phyloP scores from a whole-genome alignment of 495 filamentous ascomycete genomes.

The Lophium mytilinum region DNA sequence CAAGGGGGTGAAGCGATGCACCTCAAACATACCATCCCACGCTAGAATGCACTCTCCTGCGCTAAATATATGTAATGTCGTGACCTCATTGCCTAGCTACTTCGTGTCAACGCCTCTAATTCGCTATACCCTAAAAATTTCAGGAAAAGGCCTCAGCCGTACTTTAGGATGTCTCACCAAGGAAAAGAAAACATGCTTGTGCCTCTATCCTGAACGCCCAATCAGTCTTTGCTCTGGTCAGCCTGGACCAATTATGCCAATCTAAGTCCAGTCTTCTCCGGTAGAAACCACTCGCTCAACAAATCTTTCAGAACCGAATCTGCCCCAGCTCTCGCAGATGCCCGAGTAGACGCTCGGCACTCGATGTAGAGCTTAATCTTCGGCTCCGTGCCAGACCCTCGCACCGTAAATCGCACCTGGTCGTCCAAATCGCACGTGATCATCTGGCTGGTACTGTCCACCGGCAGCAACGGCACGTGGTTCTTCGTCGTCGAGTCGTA shows the following conservation, averaged over 20 bases:
- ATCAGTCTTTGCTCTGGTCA: too few relatives aligned
- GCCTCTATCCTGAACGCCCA: too few relatives aligned
- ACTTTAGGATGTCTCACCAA: too few relatives aligned
- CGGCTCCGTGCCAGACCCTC: conserved; percentile 65
- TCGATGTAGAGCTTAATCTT: conserved; percentile 41
- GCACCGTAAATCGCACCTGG: conserved; percentile 55
- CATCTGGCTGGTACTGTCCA: conserved; percentile 57
- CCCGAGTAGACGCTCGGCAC: conserved; percentile 20
- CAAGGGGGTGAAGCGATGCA: too few relatives aligned
- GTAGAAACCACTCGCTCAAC: conserved; percentile 50
- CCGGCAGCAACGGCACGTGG: conserved; percentile 49
- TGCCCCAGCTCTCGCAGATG: conserved; percentile 45
- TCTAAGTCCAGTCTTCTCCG: conserved; percentile 21
- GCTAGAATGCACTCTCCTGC: too few relatives aligned
- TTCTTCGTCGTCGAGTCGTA: conserved; percentile 52
- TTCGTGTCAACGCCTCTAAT: too few relatives aligned
- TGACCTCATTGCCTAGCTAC: too few relatives aligned
- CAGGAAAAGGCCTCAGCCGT: too few relatives aligned
- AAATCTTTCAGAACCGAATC: conserved; percentile 46
- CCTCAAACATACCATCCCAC: too few relatives aligned
- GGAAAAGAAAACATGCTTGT: too few relatives aligned
- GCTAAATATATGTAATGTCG: too few relatives aligned
- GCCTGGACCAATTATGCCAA: conserved; percentile 10
- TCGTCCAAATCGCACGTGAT: conserved; percentile 60
- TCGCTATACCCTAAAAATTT: too few relatives aligned